phyloP scores from a whole-genome alignment of 2,329 filamentous ascomycete species.

The Aspergillus transmontanensis region DNA sequence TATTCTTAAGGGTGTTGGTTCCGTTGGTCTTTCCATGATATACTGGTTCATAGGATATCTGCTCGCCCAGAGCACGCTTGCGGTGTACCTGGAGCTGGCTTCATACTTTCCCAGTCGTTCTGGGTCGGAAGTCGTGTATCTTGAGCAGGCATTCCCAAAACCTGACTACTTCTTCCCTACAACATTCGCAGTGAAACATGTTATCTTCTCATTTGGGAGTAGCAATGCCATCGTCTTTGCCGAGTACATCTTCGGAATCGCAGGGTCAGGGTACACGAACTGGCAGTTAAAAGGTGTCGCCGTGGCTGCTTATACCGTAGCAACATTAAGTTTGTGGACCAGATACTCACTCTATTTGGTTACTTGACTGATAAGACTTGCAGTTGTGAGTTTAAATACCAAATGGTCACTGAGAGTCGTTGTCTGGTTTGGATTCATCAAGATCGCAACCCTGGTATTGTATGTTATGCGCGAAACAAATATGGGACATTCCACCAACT shows the following conservation, averaged over 20 bases:
- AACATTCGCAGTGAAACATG: background rate
- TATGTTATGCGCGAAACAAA: background rate
- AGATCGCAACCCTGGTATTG: background rate
- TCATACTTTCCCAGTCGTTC: constrained; percentile 3
- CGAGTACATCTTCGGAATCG: background rate
- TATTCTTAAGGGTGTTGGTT: background rate
- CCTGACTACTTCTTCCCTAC: background rate
- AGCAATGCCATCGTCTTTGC: constrained; percentile 1
- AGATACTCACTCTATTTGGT: too few relatives aligned
- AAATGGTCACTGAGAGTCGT: constrained; percentile 1
- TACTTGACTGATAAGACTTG: background rate
- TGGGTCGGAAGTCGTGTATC: background rate
- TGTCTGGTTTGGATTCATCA: constrained; percentile 3
- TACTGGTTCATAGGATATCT: constrained; percentile 4
- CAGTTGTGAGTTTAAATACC: background rate
- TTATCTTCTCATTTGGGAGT: background rate
- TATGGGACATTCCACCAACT: background rate
- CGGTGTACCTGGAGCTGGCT: background rate
- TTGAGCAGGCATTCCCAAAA: background rate
- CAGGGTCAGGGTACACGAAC: background rate
- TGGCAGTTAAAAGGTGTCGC: background rate
- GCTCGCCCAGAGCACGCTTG: background rate
- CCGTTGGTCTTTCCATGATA: background rate
- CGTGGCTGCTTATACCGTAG: background rate
- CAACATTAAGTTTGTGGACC: background rate